These are phyloP conservation scores for Neonectria magnoliae DNA, from an alignment of 2,329 filamentous ascomycete species.

Conservation along the genomic window DNA sequence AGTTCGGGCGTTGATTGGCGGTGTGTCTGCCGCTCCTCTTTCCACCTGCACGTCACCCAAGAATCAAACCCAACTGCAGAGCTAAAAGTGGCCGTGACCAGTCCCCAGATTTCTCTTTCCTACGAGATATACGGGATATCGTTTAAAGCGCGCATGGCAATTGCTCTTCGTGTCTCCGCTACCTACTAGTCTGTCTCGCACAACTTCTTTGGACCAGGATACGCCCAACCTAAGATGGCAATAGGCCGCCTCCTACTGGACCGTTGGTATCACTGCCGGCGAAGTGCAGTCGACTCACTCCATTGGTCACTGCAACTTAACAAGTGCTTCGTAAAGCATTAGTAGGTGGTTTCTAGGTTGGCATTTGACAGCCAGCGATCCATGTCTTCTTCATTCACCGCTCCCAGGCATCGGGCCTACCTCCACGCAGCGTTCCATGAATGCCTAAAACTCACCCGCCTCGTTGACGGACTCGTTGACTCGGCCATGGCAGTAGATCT, in stretches of 20 bases:
- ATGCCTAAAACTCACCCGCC: slow-evolving; percentile 22
- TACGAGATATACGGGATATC: background rate
- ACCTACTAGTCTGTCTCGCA: background rate
- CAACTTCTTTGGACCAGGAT: background rate
- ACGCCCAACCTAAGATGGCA: background rate
- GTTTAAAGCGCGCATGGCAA: background rate
- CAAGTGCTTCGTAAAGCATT: no score
- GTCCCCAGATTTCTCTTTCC: slow-evolving; percentile 17
- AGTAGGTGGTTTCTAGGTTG: background rate
- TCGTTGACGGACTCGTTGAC: slow-evolving; percentile 22
- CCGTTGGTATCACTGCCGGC: slow-evolving; percentile 11
- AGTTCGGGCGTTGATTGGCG: slow-evolving; percentile 35
- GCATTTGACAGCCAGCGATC: slow-evolving; percentile 33
- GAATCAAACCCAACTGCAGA: slow-evolving; percentile 19
- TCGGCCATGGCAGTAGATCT: slow-evolving; percentile 22
- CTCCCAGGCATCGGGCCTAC: slow-evolving; percentile 19
- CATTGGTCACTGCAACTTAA: background rate
- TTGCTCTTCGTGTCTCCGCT: background rate
- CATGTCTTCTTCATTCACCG: slow-evolving; percentile 37
- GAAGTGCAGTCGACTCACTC: slow-evolving; percentile 11
- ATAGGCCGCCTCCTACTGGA: background rate
- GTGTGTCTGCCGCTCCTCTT: slow-evolving; percentile 23
- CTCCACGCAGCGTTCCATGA: slow-evolving; percentile 20
- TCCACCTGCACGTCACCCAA: slow-evolving; percentile 34
- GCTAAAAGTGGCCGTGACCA: slow-evolving; percentile 14